A percentile compares a stretch with the other conserved stretches of the same genome.
These are phyloP conservation scores for Martensiomyces pterosporus DNA, from an alignment of 192 early-diverging fungal species.

Conservation along the genomic window DNA sequence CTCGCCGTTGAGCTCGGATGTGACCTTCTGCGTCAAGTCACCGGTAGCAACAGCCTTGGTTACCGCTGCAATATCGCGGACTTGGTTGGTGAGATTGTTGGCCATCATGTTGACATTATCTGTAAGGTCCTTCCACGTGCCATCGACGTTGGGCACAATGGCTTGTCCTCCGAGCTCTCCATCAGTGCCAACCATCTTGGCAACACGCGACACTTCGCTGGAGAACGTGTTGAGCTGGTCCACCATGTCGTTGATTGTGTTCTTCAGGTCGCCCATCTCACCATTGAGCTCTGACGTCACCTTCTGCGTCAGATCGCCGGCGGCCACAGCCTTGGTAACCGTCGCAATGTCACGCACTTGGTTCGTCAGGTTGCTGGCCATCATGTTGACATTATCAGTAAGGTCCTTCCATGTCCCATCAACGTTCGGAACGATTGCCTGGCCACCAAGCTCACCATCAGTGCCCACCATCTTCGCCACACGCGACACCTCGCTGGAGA, in stretches of 20 bases:
- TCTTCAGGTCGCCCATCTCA: constrained; percentile 57
- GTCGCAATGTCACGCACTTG: constrained; percentile 59
- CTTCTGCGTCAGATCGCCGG: constrained; percentile 56
- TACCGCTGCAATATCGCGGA: constrained; percentile 53
- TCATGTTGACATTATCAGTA: constrained; percentile 59
- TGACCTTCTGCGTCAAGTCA: constrained; percentile 45
- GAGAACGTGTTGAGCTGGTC: constrained; percentile 54
- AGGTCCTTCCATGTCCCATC: constrained; percentile 59
- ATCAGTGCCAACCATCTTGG: constrained; percentile 60
- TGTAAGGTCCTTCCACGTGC: constrained; percentile 58
- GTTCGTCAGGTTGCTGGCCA: constrained; percentile 59
- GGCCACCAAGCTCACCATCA: constrained; percentile 62
- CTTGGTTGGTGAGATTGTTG: constrained; percentile 58
- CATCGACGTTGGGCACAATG: constrained; percentile 48
- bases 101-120: constrained; percentile 65
- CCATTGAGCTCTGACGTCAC: constrained; percentile 48
- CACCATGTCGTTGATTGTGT: constrained; percentile 58
- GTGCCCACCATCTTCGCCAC: constrained; percentile 66
- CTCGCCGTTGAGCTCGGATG: constrained; percentile 41
- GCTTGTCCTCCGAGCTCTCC: constrained; percentile 61
- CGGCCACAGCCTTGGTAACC: constrained; percentile 56
- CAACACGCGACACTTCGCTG: constrained; percentile 55
- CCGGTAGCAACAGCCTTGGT: constrained; percentile 51
- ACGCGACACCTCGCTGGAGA: constrained; percentile 64
- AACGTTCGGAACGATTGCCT: constrained; percentile 49